These are phyloP conservation scores for Trypanosoma boissoni DNA, from an alignment of 208 protist species.

Conservation along the genomic window DNA sequence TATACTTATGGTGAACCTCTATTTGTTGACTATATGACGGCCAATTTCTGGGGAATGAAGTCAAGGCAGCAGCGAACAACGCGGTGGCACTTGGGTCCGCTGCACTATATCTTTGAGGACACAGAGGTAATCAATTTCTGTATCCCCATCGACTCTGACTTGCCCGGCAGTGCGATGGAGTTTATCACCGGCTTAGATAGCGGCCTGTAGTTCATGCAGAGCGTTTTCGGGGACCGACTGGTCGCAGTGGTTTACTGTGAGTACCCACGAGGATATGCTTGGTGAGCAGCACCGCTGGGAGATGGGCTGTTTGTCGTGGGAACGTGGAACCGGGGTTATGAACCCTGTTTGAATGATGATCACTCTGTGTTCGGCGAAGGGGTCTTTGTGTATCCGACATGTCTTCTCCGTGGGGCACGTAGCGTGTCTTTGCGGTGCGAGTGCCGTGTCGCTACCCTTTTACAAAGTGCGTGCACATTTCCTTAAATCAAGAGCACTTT, in stretches of 20 bases:
- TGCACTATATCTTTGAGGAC: constrained; percentile 53
- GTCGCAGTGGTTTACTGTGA: constrained; percentile 45
- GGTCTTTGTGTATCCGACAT: constrained; percentile 30
- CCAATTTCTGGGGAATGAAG: constrained; percentile 45
- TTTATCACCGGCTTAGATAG: constrained; percentile 40
- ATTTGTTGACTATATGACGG: constrained; percentile 39
- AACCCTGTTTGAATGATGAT: constrained; percentile 38
- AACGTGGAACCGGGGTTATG: constrained; percentile 36
- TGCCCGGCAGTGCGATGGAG: constrained; percentile 40
- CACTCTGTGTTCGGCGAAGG: constrained; percentile 38
- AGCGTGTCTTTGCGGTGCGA: constrained; percentile 38
- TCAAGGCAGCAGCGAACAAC: constrained; percentile 39
- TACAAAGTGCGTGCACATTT: no score
- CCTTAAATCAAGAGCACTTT: no score
- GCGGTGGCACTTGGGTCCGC: constrained; percentile 48
- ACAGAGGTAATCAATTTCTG: constrained; percentile 48
- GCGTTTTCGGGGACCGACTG: constrained; percentile 45
- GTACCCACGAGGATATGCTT: constrained; percentile 35
- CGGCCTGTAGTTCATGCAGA: constrained; percentile 39
- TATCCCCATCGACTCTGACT: constrained; percentile 39
- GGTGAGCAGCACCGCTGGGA: constrained; percentile 28
- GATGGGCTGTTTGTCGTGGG: constrained; percentile 27
- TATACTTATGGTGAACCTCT: constrained; percentile 30
- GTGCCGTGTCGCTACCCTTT: no score
- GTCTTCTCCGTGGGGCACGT: no score